Percentiles rank a stretch among this genome's conserved stretches.
Evolutionary conservation across 2,329 filamentous ascomycete species (phyloP).

Genomic region (Pleomassaria siparia): DNA sequence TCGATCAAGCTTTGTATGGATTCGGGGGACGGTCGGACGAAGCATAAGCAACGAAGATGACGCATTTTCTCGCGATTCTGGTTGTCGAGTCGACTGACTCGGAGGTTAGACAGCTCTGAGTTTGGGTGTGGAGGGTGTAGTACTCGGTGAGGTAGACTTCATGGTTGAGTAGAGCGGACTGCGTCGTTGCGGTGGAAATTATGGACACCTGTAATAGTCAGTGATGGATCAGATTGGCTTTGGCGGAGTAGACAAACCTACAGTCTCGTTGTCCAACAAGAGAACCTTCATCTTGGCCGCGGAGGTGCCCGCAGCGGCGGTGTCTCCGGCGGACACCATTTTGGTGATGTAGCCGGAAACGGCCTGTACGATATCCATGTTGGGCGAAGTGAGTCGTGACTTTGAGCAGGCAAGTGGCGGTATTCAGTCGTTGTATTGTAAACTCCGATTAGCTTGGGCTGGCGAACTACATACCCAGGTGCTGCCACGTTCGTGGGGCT

Average conservation of each 20-base stretch:
- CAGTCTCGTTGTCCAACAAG: constrained; percentile 88
- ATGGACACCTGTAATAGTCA: constrained; percentile 67
- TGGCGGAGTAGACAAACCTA: constrained; percentile 53
- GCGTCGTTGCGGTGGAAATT: constrained; percentile 91
- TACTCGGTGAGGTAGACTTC: constrained; percentile 95
- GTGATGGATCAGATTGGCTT: constrained; percentile 2
- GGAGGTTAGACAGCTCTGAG: constrained; percentile 21
- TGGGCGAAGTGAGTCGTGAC: constrained; percentile 1
- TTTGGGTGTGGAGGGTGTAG: constrained; percentile 17
- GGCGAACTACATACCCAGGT: no score
- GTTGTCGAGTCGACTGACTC: constrained; percentile 75
- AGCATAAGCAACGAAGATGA: constrained; percentile 89
- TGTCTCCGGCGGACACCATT: constrained; percentile 86
- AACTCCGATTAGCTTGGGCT: neutral
- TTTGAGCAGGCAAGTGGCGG: neutral
- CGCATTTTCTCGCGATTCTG: constrained; percentile 93
- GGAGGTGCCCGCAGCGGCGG: constrained; percentile 63
- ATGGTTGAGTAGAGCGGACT: constrained; percentile 91
- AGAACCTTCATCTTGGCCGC: constrained; percentile 98
- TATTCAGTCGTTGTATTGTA: neutral
- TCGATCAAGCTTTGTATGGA: constrained; percentile 94
- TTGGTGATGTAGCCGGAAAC: constrained; percentile 94
- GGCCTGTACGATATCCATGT: constrained; percentile 92
- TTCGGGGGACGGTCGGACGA: constrained; percentile 87
- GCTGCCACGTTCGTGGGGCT: neutral